A percentile compares a stretch with the other conserved stretches of the same genome.
These are phyloP conservation scores for Naegleria fowleri DNA, from an alignment of 208 protist genomes.

Conservation along the genomic window DNA sequence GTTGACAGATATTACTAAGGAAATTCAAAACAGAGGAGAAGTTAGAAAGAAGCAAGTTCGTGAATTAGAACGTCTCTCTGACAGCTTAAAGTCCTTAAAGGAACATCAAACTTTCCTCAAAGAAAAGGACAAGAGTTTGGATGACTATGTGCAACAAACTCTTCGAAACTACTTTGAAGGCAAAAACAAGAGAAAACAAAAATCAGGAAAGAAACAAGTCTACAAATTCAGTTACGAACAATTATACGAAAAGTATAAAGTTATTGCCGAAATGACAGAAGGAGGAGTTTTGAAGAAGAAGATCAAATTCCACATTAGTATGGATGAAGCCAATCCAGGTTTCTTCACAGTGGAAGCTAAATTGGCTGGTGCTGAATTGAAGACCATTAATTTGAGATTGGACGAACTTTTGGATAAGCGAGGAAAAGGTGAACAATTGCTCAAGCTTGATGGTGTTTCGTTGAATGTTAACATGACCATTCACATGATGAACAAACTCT, in stretches of 20 bases:
- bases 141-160: constrained; percentile 49
- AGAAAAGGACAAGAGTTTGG: constrained; percentile 50
- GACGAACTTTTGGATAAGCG: constrained; percentile 52
- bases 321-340: constrained; percentile 38
- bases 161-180: constrained; percentile 46
- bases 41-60: constrained; percentile 54
- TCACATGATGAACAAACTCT: constrained; percentile 48
- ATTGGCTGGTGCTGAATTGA: constrained; percentile 43
- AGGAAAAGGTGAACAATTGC: constrained; percentile 35
- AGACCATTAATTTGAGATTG: constrained; percentile 40
- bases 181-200: constrained; percentile 36
- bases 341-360: constrained; percentile 49
- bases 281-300: constrained; percentile 32
- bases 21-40: constrained; percentile 48
- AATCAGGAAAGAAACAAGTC: constrained; percentile 36
- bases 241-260: constrained; percentile 36
- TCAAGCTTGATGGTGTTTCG: constrained; percentile 48
- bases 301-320: constrained; percentile 47
- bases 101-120: constrained; percentile 49
- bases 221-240: constrained; percentile 39
- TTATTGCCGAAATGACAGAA: constrained; percentile 49
- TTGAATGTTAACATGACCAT: constrained; percentile 58
- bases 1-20: constrained; percentile 52
- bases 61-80: constrained; percentile 40
- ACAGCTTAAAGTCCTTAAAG: constrained; percentile 39